Conservation (phyloP, 805 yeast species). For the Candida bentonensis region DNA sequence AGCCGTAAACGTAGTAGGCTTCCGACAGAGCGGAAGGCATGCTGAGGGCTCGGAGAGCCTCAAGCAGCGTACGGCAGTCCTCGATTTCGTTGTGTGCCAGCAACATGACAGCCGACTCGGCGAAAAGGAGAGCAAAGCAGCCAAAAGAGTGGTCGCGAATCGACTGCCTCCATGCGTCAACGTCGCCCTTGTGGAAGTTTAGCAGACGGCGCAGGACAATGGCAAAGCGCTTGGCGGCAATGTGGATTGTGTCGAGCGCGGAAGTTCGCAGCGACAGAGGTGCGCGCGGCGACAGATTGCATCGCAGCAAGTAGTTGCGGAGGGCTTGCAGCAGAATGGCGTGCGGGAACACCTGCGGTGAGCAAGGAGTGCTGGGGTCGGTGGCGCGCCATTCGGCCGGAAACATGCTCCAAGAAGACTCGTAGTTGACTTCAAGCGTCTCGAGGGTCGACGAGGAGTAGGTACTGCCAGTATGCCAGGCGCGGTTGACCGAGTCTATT, state of each 20-base stretch:
- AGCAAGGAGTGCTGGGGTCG: constrained; percentile 1
- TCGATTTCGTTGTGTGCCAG: constrained; percentile 5
- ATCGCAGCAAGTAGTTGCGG: constrained; percentile 3
- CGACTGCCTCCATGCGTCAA: background rate
- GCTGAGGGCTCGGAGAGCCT: constrained; percentile 4
- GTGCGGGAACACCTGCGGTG: constrained; percentile 1
- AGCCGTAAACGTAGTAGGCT: constrained; percentile 6
- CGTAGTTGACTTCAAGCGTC: constrained; percentile 5
- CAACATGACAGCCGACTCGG: constrained; percentile 5
- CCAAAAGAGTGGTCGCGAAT: background rate
- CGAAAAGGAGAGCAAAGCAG: background rate
- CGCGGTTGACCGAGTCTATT: background rate
- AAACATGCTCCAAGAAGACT: constrained; percentile 2
- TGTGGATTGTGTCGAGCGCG: constrained; percentile 3
- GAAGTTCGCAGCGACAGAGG: constrained; percentile 5
- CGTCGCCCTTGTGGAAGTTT: background rate
- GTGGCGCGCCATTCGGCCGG: constrained; percentile 3
- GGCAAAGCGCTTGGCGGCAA: background rate
- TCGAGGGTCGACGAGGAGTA: constrained; percentile 4
- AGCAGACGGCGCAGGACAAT: background rate
- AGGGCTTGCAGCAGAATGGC: constrained; percentile 2
- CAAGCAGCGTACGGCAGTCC: constrained; percentile 6
- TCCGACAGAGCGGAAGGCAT: constrained; percentile 1
- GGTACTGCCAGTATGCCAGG: background rate
- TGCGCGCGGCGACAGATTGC: constrained; percentile 8